Percentiles rank a stretch among this genome's conserved stretches.
phyloP scores from a whole-genome alignment of 2,329 filamentous ascomycete species.

The Diaporthe nobilis region DNA sequence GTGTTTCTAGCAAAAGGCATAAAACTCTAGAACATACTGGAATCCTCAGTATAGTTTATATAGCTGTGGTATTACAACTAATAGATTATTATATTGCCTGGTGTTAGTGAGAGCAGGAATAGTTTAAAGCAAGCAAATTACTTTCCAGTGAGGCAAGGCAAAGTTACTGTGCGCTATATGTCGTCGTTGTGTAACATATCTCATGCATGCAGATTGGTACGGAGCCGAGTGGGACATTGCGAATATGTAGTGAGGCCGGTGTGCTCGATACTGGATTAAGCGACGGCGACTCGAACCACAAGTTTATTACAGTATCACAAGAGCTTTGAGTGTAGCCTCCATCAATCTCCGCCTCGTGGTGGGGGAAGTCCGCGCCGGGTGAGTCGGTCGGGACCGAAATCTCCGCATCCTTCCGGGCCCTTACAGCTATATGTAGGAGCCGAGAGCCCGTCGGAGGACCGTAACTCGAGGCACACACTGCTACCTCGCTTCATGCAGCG shows the following conservation, averaged over 20 bases:
- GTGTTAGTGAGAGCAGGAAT: no score
- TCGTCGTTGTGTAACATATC: background rate
- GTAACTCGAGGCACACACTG: background rate
- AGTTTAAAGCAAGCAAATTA: no score
- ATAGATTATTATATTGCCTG: no score
- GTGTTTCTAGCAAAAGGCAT: no score
- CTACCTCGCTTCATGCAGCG: conserved; percentile 8
- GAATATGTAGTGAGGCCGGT: background rate
- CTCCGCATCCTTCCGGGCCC: background rate
- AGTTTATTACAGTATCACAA: background rate
- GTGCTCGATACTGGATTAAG: background rate
- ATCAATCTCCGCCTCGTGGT: conserved; percentile 19
- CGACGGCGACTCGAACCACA: background rate
- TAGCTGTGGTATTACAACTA: no score
- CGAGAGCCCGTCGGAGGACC: conserved; percentile 17
- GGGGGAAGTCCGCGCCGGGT: conserved; percentile 25
- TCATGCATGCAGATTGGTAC: background rate
- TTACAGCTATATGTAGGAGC: background rate
- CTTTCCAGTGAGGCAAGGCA: no score
- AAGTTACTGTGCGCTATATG: background rate
- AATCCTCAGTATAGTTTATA: no score
- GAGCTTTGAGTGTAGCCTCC: conserved; percentile 20
- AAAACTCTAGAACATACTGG: no score
- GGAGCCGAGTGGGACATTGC: no score
- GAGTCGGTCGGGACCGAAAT: conserved; percentile 20